phyloP scores from a whole-genome alignment of 2,329 filamentous ascomycete species.

The Beauveria varroae region DNA sequence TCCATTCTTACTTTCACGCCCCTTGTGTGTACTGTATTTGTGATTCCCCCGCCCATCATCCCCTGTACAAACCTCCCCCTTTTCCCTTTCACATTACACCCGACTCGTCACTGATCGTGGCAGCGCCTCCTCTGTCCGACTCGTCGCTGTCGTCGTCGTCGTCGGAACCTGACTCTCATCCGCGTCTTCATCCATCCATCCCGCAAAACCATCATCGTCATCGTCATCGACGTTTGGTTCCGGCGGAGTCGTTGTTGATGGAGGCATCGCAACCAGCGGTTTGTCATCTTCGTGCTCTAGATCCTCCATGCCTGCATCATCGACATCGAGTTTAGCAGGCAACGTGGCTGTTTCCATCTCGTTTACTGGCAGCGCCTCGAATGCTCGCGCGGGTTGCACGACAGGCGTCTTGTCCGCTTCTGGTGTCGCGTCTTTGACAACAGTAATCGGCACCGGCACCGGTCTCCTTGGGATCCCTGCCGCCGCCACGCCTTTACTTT shows the following conservation, averaged over 20 bases:
- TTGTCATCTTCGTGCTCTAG: background rate
- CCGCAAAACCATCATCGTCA: constrained; percentile 21
- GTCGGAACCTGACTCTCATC: constrained; percentile 7
- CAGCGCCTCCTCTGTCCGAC: background rate
- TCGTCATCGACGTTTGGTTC: constrained; percentile 14
- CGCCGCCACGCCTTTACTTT: background rate
- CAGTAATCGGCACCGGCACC: background rate
- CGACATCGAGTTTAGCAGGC: background rate
- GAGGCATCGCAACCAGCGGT: constrained; percentile 12
- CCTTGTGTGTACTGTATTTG: background rate
- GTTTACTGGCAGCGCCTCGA: background rate
- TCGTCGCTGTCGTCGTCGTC: constrained; percentile 10
- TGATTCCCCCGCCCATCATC: background rate
- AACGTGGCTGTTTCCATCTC: background rate
- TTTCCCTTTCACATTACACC: background rate
- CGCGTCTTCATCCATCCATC: constrained; percentile 20
- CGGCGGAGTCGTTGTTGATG: constrained; percentile 7
- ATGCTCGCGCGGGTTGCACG: background rate
- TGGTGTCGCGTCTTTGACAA: background rate
- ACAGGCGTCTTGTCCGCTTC: background rate
- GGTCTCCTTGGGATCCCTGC: background rate
- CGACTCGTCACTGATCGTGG: background rate
- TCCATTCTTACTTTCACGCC: background rate
- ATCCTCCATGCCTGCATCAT: background rate
- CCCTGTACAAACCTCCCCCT: background rate